Evolutionary conservation across 169 alveolate species (phyloP), one percentile per base, ranked within the genome.

Genomic region (Plasmodium fragile): DNA sequence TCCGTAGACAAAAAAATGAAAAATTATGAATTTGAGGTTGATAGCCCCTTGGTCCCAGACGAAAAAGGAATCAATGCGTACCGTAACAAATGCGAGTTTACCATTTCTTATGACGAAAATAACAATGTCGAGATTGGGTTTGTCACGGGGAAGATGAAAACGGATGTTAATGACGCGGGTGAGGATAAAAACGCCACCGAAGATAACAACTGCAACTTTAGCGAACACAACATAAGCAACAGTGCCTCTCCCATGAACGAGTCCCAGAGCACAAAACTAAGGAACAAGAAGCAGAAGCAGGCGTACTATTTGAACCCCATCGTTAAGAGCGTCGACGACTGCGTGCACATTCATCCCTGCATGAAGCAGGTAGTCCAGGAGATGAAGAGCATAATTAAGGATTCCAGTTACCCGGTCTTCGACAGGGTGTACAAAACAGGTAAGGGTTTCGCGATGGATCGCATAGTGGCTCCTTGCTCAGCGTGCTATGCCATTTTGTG

Each of bases 381-480:
- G 77, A 70, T 91, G 92, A 91, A 91, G 53, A 55, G 34, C 41
- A 81, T 91, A 30, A 91, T 91, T 43, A 91, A 91, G 65, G 92
- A 70, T 34, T 91, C 94, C 18, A 79, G 6, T 81, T 91, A 80
- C 25, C 94, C 94, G 6, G 94, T 91, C 25, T 91, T 91, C 45
- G 94, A 91, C 77, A 6, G 94, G 10, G 94, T 91, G 7, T 91
- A 91, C 41, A 91, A 91, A 80, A 91, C 94, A 1, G 94, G 94
- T 89, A 65, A 11, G 59, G 59, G 59, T 16, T 16, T 49, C 22
- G 18, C 18, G 59, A 4, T n/a, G 53, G 53, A 10, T 10, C 4
- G 16, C 53, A 43, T 16, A 0, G 53, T n/a, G 53, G n/a, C 1
- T 43, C 53, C 2, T 43, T 43, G 53, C 4, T 43, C 59, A 49